Conservation (phyloP, 2,329 filamentous ascomycete genomes). For the Neofusicoccum parvum region DNA sequence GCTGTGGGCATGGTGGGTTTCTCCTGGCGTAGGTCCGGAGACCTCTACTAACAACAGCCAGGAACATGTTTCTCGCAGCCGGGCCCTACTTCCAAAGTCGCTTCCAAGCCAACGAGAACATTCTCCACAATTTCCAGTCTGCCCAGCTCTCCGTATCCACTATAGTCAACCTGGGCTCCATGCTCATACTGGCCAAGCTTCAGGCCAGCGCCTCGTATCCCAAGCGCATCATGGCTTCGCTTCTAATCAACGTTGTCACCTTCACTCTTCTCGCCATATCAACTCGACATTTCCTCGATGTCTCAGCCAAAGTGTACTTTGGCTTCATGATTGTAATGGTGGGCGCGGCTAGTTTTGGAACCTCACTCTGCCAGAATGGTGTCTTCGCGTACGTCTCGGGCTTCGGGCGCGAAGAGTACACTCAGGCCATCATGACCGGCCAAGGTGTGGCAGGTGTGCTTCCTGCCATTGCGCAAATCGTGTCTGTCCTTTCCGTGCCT, state of each 20-base stretch:
- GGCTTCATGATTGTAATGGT: slow-evolving; percentile 82
- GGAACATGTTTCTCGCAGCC: slow-evolving; percentile 98
- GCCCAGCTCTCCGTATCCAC: slow-evolving; percentile 86
- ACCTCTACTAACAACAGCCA: slow-evolving; percentile 37
- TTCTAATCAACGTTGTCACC: slow-evolving; percentile 74
- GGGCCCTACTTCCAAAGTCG: slow-evolving; percentile 89
- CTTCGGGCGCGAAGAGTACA: slow-evolving; percentile 85
- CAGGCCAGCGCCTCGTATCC: slow-evolving; percentile 87
- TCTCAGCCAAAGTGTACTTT: slow-evolving; percentile 70
- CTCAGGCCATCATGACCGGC: slow-evolving; percentile 93
- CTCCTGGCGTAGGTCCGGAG: too few relatives aligned
- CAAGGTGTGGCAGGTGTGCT: slow-evolving; percentile 91
- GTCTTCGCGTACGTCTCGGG: slow-evolving; percentile 88
- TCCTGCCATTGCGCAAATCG: slow-evolving; percentile 82
- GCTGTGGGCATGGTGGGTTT: slow-evolving; percentile 87
- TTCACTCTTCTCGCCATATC: slow-evolving; percentile 81
- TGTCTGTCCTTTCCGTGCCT: slow-evolving; percentile 72
- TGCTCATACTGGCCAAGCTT: slow-evolving; percentile 75
- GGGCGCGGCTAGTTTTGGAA: slow-evolving; percentile 74
- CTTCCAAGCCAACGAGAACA: slow-evolving; percentile 70
- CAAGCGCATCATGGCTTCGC: slow-evolving; percentile 75
- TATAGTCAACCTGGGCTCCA: slow-evolving; percentile 74
- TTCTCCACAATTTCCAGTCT: slow-evolving; percentile 83
- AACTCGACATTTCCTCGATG: slow-evolving; percentile 67
- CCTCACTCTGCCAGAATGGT: slow-evolving; percentile 89